Conservation (phyloP, 139 green algal genomes). For the Coelastrella sp. region DNA sequence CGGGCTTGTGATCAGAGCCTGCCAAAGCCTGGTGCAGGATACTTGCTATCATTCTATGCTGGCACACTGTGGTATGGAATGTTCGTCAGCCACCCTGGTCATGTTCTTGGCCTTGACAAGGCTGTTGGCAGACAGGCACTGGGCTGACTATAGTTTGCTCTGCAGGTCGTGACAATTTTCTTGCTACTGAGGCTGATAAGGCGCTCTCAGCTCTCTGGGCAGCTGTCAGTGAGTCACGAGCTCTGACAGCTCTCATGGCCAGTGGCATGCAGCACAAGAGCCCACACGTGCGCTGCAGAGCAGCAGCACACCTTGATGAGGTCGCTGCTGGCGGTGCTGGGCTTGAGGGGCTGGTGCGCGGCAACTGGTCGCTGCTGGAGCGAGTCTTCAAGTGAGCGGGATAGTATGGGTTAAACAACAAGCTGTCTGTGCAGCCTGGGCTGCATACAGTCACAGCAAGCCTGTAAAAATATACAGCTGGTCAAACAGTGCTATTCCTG, state of each 20-base stretch:
- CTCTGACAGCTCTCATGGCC: slow-evolving; percentile 63
- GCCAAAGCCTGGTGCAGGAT: too few species aligned
- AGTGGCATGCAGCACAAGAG: slow-evolving; percentile 62
- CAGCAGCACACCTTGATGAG: slow-evolving; percentile 72
- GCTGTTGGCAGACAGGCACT: background rate
- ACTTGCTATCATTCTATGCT: too few species aligned
- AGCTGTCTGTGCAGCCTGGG: background rate
- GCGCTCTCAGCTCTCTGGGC: slow-evolving; percentile 70
- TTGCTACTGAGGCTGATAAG: slow-evolving; percentile 78
- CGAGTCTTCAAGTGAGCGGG: slow-evolving; percentile 54
- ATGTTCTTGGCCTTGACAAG: background rate
- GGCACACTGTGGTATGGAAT: too few species aligned
- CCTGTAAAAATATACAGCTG: too few species aligned
- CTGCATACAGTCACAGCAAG: background rate
- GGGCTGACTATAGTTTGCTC: background rate
- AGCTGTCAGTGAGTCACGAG: slow-evolving; percentile 50
- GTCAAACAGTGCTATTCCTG: too few species aligned
- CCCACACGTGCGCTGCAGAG: slow-evolving; percentile 59
- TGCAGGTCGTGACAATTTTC: slow-evolving; percentile 84
- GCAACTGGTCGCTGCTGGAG: slow-evolving; percentile 55
- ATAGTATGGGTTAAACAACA: background rate
- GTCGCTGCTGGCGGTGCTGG: slow-evolving; percentile 25
- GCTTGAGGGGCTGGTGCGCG: slow-evolving; percentile 13
- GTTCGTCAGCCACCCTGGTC: too few species aligned
- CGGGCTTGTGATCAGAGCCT: too few species aligned